Conservation (phyloP, 2,329 filamentous ascomycete species). For the Colletotrichum sp. region DNA sequence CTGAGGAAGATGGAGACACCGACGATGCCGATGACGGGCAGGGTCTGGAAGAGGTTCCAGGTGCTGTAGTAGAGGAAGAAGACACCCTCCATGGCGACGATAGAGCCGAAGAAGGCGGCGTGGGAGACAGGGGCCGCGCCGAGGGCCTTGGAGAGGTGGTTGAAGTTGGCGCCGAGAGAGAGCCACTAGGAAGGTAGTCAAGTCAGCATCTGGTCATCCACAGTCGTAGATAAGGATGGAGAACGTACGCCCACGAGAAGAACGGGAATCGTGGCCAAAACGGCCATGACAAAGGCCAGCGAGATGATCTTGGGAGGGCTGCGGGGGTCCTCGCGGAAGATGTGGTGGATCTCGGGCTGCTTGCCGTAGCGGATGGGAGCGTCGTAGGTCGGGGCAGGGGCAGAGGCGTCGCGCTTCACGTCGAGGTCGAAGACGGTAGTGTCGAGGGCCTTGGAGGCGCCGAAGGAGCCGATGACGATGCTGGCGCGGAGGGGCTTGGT, state of each 20-base stretch:
- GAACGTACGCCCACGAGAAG: constrained; percentile 72
- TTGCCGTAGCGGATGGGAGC: constrained; percentile 83
- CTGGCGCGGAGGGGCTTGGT: constrained; percentile 75
- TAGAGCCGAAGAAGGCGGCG: constrained; percentile 82
- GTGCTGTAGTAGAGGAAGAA: constrained; percentile 94
- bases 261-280: constrained; percentile 75
- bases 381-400: constrained; percentile 64
- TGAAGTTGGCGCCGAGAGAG: constrained; percentile 80
- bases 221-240: not conserved
- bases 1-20: constrained; percentile 79
- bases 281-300: constrained; percentile 74
- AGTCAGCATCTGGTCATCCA: constrained; percentile 4
- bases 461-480: constrained; percentile 86
- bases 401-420: constrained; percentile 66
- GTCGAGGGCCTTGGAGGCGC: constrained; percentile 70
- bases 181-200: constrained; percentile 66
- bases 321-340: constrained; percentile 80
- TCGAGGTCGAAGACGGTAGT: constrained; percentile 75
- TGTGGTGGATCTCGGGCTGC: constrained; percentile 85
- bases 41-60: constrained; percentile 90
- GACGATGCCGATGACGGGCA: constrained; percentile 75
- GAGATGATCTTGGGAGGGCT: constrained; percentile 84
- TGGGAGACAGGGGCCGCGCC: constrained; percentile 81
- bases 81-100: constrained; percentile 85
- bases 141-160: constrained; percentile 78